Base-by-base conservation (phyloP, 352 stramenopile species). In the Phytophthora pseudosyringae region DNA sequence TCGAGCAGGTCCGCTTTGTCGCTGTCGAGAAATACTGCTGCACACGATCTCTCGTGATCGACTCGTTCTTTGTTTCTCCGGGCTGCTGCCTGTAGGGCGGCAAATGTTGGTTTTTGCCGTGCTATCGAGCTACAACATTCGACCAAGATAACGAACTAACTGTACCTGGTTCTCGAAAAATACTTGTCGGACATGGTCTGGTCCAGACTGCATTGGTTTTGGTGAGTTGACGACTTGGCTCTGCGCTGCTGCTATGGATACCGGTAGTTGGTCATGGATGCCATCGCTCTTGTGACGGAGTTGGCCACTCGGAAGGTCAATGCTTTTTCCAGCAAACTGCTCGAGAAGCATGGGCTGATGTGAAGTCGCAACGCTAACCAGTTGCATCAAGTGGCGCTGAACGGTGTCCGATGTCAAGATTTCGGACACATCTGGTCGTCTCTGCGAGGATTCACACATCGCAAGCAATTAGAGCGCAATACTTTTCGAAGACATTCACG, bases 111-210 rank as follows among this genome's bases (percentile, higher is more conserved):
- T 0, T 18, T n/a, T 35, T 6, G 7, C 10, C 25, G 11, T 13
- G 25, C n/a, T 16, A 15, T 38, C 41, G 8, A 1, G 43, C 0
- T 15, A 13, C 28, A 56, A 52, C 5, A 4, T 26, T 5, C 11
- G 4, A 9, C 16, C 8, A 33, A 32, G n/a, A 4, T 41, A 39
- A 8, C 26, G 25, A 52, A 4, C 16, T 39, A 28, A n/a, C 8
- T 25, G 10, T 52, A 88, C 81, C 70, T 91, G 80, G 55, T 89
- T 90, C 52, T 91, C 83, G 21, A 89, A 83, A 64, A 78, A 91
- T 26, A 86, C 67, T 25, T 83, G 62, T 2, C 80, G 67, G n/a
- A 51, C 54, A 8, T 66, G 43, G n/a, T 71, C 57, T 41, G 11
- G 16, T 16, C 51, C 47, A 5, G 58, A 25, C 10, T 51, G 35